A percentile compares a stretch with the other conserved stretches of the same genome.
Conservation (phyloP, 805 yeast species). For the Saitoella complicata region DNA sequence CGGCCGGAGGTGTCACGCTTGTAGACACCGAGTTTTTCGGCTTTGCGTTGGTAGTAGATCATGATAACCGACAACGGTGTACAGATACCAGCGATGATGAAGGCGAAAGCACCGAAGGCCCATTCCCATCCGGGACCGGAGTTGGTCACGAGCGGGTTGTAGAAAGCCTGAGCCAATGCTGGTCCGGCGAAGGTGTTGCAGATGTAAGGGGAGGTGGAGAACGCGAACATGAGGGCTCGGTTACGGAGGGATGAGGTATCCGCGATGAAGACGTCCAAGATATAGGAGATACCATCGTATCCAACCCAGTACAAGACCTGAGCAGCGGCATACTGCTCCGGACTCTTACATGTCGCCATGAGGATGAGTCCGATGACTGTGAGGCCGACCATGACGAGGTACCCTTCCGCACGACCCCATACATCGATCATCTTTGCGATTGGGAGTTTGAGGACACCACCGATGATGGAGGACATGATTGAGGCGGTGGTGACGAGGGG, state of each 20-base stretch:
- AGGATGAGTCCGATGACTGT: slow-evolving; percentile 41
- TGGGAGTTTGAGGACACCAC: slow-evolving; percentile 20
- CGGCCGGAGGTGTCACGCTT: slow-evolving; percentile 10
- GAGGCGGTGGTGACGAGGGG: slow-evolving; percentile 20
- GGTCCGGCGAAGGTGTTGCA: slow-evolving; percentile 23
- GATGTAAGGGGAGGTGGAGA: slow-evolving; percentile 20
- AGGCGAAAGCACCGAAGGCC: slow-evolving; percentile 35
- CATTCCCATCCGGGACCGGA: slow-evolving; percentile 27
- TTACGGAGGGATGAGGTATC: slow-evolving; percentile 44
- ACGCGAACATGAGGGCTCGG: slow-evolving; percentile 22
- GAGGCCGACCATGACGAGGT: slow-evolving; percentile 30
- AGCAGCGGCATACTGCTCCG: slow-evolving; percentile 41
- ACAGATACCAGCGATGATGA: slow-evolving; percentile 27
- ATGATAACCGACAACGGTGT: slow-evolving; percentile 18
- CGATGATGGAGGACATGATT: slow-evolving; percentile 20
- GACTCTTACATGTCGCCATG: slow-evolving; percentile 38
- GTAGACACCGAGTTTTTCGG: slow-evolving; percentile 17
- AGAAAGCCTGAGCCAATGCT: slow-evolving; percentile 22
- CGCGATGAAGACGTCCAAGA: slow-evolving; percentile 37
- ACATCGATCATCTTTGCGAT: slow-evolving; percentile 38
- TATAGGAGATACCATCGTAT: slow-evolving; percentile 39
- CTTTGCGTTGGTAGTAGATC: slow-evolving; percentile 19
- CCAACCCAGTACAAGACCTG: slow-evolving; percentile 34
- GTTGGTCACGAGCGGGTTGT: slow-evolving; percentile 20
- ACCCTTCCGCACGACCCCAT: slow-evolving; percentile 39